Evolutionary conservation across 352 stramenopile genomes (phyloP).

Genomic region (Pythium oligandrum): DNA sequence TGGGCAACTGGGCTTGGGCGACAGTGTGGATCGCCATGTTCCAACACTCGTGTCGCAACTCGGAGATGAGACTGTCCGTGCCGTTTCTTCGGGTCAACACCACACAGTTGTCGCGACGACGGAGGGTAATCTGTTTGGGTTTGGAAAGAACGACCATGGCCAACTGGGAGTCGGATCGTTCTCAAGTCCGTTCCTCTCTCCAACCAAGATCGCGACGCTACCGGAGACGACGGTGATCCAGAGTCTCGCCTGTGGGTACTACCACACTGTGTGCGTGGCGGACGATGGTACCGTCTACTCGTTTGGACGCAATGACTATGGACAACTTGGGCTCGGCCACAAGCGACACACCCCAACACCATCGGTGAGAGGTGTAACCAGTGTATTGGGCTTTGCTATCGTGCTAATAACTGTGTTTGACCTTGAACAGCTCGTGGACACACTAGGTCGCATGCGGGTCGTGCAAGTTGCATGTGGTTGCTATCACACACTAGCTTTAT

Average conservation of each 20-base stretch:
- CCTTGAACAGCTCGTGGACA: conserved; percentile 35
- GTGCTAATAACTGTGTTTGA: conserved; percentile 1
- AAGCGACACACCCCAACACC: conserved; percentile 52
- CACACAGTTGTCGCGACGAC: conserved; percentile 22
- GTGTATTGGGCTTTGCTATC: conserved; percentile 1
- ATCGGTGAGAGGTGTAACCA: conserved; percentile 27
- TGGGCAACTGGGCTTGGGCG: conserved; percentile 80
- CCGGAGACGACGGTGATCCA: conserved; percentile 65
- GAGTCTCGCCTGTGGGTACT: conserved; percentile 88
- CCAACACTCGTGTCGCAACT: conserved; percentile 58
- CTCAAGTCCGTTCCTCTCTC: conserved; percentile 40
- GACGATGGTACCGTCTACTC: conserved; percentile 67
- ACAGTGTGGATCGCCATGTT: conserved; percentile 60
- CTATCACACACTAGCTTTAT: conserved; percentile 82
- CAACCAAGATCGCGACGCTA: conserved; percentile 36
- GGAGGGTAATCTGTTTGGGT: conserved; percentile 68
- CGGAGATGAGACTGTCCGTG: conserved; percentile 37
- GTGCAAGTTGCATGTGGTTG: conserved; percentile 77
- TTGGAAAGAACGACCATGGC: conserved; percentile 92
- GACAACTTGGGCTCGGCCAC: conserved; percentile 89
- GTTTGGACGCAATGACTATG: conserved; percentile 93
- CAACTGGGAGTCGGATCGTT: conserved; percentile 78
- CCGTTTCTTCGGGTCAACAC: conserved; percentile 44
- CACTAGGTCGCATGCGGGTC: conserved; percentile 48
- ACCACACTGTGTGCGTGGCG: conserved; percentile 85